phyloP scores from a whole-genome alignment of 1,139 yeast species.

The Blastobotrys niveus region DNA sequence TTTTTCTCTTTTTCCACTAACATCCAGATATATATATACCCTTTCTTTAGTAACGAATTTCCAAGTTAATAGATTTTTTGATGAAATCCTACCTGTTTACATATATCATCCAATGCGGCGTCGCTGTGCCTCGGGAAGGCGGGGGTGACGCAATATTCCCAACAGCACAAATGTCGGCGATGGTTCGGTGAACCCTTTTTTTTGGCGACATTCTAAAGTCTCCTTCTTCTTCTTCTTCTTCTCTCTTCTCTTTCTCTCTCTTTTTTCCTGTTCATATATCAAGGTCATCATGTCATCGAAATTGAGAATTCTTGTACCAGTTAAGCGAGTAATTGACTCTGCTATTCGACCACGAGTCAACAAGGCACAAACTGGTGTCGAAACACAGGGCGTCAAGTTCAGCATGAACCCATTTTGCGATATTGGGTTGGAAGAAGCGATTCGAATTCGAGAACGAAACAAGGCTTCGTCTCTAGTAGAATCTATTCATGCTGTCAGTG shows the following conservation, averaged over 20 bases:
- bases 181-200: conserved; percentile 10
- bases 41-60: background rate
- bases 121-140: too few species aligned
- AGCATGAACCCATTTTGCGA: conserved; percentile 96
- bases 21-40: too few species aligned
- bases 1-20: conserved; percentile 11
- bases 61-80: background rate
- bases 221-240: background rate
- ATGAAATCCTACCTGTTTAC: too few species aligned
- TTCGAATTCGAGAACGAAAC: conserved; percentile 63
- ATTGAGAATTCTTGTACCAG: conserved; percentile 81
- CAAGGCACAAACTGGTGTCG: conserved; percentile 79
- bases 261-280: background rate
- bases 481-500: conserved; percentile 82
- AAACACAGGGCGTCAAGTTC: conserved; percentile 85
- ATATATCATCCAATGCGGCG: too few species aligned
- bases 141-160: too few species aligned
- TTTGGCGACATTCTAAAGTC: too few species aligned
- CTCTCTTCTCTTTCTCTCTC: background rate
- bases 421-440: conserved; percentile 90
- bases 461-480: conserved; percentile 59
- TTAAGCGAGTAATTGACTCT: conserved; percentile 89
- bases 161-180: too few species aligned
- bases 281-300: conserved; percentile 26
- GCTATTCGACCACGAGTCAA: conserved; percentile 92